Base-by-base conservation (phyloP, 2,329 filamentous ascomycete species). In the Penicillium italicum region DNA sequence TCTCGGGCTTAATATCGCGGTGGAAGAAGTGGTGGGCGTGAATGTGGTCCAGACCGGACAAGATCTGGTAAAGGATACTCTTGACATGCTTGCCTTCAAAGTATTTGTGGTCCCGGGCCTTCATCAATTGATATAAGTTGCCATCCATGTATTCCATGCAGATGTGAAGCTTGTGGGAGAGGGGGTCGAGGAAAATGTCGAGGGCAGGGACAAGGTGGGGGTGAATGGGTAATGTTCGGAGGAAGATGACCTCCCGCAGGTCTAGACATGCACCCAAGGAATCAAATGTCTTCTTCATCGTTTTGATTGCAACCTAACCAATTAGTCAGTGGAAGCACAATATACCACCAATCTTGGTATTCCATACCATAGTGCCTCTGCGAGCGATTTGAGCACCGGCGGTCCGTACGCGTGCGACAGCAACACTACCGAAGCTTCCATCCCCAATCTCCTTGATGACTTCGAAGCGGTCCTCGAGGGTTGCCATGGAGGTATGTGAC, bases 91-190 rank as follows among this genome's bases (percentile, higher is more conserved):
- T 85, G 52, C 89, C 89, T 69, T 99, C 94, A 28, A 99, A 82
- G 61, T 82, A 88, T 76, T 97, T 97, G 80, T 97, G 93, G 65
- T 99, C 94, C 57, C 94, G 86, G 50, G 94, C 88, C 79, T 99
- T 99, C 94, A 99, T 99, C 61, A 99, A 78, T 75, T 99, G 94
- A 75, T 99, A 99, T 1, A 99, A 82, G 74, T 99, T 99, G 48
- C 94, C 94, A 73, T 99, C 94, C 94, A 99, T 99, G 76, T 96
- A 97, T 78, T 99, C 94, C 94, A 99, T 99, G 70, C 85, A 87
- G 64, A 99, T 99, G 76, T 99, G 94, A 42, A 99, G 85, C 77
- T 97, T 96, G 78, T 92, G 95, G 77, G 84, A 96, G 73, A 91
- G 89, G 0, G 94, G 94, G 70, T 99, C 94, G 68, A 99, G 85